phyloP scores from a whole-genome alignment of 2,329 filamentous ascomycete species.

The Periconia sp. region DNA sequence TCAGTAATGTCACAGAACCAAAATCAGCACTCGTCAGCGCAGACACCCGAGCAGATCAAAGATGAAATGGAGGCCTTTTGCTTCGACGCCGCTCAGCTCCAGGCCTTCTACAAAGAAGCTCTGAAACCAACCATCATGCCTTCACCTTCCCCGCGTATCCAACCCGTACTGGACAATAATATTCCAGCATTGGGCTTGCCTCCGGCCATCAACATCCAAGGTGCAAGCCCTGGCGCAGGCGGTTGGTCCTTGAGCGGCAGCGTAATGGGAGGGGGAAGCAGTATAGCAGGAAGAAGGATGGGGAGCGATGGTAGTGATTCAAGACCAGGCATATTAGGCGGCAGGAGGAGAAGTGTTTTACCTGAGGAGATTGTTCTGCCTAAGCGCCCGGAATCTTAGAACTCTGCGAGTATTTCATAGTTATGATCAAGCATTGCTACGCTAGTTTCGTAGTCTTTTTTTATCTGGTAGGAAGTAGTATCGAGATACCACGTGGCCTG shows the following conservation, averaged over 20 bases:
- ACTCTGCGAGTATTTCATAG: too few relatives aligned
- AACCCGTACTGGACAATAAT: constrained; percentile 39
- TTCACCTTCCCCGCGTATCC: constrained; percentile 43
- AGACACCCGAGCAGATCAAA: constrained; percentile 46
- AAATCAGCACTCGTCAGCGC: neutral
- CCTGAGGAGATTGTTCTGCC: constrained; percentile 20
- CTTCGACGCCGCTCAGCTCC: constrained; percentile 41
- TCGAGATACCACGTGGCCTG: too few relatives aligned
- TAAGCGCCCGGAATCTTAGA: constrained; percentile 26
- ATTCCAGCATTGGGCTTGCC: constrained; percentile 48
- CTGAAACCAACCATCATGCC: constrained; percentile 26
- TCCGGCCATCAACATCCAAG: constrained; percentile 40
- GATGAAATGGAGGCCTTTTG: constrained; percentile 50
- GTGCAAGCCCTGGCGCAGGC: constrained; percentile 32
- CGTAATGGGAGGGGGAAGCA: constrained; percentile 19
- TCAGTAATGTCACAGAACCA: constrained; percentile 9
- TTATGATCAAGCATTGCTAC: too few relatives aligned
- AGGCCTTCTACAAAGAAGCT: constrained; percentile 47
- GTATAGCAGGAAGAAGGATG: constrained; percentile 33
- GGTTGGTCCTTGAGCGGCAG: constrained; percentile 29
- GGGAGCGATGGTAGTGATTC: constrained; percentile 23
- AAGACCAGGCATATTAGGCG: constrained; percentile 17
- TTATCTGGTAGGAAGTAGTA: too few relatives aligned
- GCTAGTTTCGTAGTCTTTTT: too few relatives aligned
- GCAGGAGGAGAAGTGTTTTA: constrained; percentile 24